Conservation (phyloP, 306 rosid genomes). For the Fragaria ananassa region DNA sequence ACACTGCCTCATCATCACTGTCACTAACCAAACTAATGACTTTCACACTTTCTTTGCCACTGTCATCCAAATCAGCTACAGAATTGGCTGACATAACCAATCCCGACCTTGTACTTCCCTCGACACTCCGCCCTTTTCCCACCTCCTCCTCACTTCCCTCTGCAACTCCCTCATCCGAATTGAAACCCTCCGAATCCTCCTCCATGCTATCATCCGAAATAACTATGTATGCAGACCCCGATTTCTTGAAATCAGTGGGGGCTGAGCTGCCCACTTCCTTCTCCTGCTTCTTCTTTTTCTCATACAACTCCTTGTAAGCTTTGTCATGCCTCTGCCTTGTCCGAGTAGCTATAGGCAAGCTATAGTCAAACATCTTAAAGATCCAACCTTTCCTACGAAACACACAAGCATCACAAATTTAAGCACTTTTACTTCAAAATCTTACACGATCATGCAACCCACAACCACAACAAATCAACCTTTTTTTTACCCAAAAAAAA, state of each 20-base stretch:
- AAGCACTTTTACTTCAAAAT: not conserved
- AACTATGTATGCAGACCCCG: not conserved
- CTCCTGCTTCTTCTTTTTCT: not conserved
- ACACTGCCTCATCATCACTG: constrained; percentile 14
- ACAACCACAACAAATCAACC: not conserved
- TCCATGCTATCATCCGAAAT: not conserved
- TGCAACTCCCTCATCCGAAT: not conserved
- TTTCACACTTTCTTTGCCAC: not conserved
- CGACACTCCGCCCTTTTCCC: not conserved
- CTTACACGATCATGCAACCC: not conserved
- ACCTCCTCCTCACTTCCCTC: not conserved
- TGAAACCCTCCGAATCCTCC: not conserved
- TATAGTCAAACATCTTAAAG: not conserved
- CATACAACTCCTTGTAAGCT: not conserved
- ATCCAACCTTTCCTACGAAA: constrained; percentile 2
- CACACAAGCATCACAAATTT: not conserved
- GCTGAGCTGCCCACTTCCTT: not conserved
- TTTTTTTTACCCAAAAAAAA: not conserved
- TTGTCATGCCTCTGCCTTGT: not conserved
- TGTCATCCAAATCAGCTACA: not conserved
- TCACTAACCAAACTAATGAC: not conserved
- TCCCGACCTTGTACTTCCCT: not conserved
- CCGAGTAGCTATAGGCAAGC: constrained; percentile 2
- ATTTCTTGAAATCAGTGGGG: not conserved
- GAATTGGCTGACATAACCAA: not conserved